phyloP scores from a whole-genome alignment of 305 asterid species.

The Fraxinus paxiana region DNA sequence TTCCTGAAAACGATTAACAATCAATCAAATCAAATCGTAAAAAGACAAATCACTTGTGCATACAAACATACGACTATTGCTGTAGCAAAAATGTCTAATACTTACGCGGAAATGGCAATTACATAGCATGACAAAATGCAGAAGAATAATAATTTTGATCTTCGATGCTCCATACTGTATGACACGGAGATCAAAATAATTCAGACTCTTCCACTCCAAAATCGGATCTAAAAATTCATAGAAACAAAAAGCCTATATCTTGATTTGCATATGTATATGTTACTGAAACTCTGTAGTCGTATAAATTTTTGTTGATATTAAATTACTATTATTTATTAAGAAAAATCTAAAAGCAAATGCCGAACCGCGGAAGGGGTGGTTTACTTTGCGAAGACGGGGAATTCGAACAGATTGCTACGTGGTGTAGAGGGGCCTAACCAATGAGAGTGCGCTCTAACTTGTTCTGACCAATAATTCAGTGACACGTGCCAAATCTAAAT shows the following conservation, averaged over 20 bases:
- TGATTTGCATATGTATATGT: neutral
- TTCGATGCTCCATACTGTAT: slow-evolving; percentile 57
- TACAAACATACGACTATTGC: neutral
- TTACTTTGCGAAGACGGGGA: slow-evolving; percentile 22
- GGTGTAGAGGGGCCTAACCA: slow-evolving; percentile 45
- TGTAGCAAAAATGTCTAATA: neutral
- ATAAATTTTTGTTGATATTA: neutral
- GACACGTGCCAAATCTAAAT: slow-evolving; percentile 26
- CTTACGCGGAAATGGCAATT: slow-evolving; percentile 78
- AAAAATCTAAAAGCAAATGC: neutral
- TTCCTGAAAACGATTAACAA: slow-evolving; percentile 47
- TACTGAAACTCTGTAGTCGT: slow-evolving; percentile 2
- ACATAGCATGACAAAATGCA: slow-evolving; percentile 47
- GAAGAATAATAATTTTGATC: slow-evolving; percentile 50
- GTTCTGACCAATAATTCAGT: slow-evolving; percentile 18
- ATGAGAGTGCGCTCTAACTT: slow-evolving; percentile 39
- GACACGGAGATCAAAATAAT: slow-evolving; percentile 45
- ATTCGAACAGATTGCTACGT: slow-evolving; percentile 40
- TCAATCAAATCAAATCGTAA: neutral
- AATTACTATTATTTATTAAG: slow-evolving; percentile 4
- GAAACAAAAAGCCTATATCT: neutral
- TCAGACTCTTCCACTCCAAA: slow-evolving; percentile 16
- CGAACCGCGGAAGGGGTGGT: slow-evolving; percentile 27
- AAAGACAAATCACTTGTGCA: neutral
- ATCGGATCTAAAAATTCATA: slow-evolving; percentile 30